Percentiles rank a stretch among this genome's conserved stretches.
Evolutionary conservation across 164 flowering plant species (phyloP).

Genomic region (Berberis vulgaris): DNA sequence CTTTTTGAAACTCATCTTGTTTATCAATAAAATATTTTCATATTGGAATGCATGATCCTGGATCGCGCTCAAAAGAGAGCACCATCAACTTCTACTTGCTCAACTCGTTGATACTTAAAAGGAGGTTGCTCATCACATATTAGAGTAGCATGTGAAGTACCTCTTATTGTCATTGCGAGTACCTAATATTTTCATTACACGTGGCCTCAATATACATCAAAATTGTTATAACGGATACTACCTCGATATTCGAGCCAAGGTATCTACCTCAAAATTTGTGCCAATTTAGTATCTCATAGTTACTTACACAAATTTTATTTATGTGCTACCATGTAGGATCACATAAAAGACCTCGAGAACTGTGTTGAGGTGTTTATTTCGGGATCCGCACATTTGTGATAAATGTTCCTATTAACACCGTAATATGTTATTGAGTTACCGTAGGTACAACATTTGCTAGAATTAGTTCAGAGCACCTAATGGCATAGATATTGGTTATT

Average conservation of each 20-base stretch:
- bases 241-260: not conserved
- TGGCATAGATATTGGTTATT: no score
- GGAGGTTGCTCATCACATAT: not conserved
- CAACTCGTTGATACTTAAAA: not conserved
- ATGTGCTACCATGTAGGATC: no score
- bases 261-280: not conserved
- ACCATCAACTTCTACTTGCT: not conserved
- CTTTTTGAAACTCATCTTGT: not conserved
- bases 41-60: not conserved
- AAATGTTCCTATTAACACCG: no score
- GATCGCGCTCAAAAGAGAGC: not conserved
- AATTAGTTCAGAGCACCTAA: no score
- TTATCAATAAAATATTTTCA: not conserved
- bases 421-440: no score
- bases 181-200: not conserved
- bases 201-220: not conserved
- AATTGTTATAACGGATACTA: not conserved
- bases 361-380: no score
- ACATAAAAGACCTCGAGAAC: no score
- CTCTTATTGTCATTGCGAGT: not conserved
- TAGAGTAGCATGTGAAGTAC: not conserved
- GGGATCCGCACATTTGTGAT: no score
- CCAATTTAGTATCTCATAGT: not conserved
- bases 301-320: no score
- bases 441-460: no score